These are phyloP conservation scores for Trametes coccinea DNA, from an alignment of 768 basidiomycete genomes.

Conservation along the genomic window DNA sequence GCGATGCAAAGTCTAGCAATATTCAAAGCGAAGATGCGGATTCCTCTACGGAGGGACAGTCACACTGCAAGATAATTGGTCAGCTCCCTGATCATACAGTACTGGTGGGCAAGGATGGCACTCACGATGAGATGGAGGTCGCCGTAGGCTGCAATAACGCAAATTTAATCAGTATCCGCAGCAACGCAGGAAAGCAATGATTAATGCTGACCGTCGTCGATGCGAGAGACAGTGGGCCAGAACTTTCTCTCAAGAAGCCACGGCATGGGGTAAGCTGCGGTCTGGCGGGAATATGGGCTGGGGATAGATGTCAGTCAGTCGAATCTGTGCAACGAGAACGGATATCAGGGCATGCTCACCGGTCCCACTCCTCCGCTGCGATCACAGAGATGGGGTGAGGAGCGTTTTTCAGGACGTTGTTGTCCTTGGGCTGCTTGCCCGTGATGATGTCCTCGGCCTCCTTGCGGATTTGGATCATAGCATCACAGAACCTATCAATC, in stretches of 20 bases:
- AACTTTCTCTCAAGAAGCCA: constrained; percentile 89
- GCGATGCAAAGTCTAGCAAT: constrained; percentile 17
- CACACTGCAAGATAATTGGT: constrained; percentile 53
- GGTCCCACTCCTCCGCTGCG: constrained; percentile 81
- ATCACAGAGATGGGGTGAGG: constrained; percentile 86
- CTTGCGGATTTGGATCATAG: constrained; percentile 93
- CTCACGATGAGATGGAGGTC: constrained; percentile 88
- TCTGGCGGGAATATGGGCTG: constrained; percentile 87
- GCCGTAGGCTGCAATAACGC: constrained; percentile 68
- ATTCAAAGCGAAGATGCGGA: constrained; percentile 42
- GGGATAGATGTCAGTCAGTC: background rate
- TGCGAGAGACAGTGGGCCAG: constrained; percentile 91
- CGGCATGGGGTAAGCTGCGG: constrained; percentile 87
- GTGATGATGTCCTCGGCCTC: constrained; percentile 87
- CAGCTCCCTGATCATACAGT: background rate
- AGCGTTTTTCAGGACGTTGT: constrained; percentile 92
- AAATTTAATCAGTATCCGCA: constrained; percentile 12
- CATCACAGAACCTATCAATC: constrained; percentile 95
- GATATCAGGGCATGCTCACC: constrained; percentile 44
- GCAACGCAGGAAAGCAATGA: background rate
- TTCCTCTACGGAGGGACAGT: constrained; percentile 86
- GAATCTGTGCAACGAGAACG: background rate
- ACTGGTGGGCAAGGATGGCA: constrained; percentile 18
- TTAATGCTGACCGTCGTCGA: constrained; percentile 80
- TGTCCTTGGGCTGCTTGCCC: constrained; percentile 87